phyloP scores from a whole-genome alignment of 176 grass and related monocot species.

The Elaeis guineensis region DNA sequence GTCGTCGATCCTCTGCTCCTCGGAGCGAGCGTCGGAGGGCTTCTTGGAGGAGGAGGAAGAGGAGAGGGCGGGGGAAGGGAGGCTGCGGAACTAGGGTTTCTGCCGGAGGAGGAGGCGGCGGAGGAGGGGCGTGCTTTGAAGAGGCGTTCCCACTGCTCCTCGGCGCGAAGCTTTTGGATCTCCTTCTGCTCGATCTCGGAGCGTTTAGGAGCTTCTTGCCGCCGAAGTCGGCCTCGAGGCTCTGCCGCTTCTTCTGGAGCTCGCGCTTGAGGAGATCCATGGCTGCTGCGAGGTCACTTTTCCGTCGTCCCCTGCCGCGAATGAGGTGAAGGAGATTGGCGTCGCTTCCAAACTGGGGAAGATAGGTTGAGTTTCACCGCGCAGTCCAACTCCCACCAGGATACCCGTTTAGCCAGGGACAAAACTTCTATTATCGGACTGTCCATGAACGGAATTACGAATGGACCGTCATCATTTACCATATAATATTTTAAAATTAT shows the following conservation, averaged over 20 bases:
- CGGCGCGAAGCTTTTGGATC: constrained; percentile 58
- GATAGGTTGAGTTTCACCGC: no score
- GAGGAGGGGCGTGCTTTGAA: constrained; percentile 28
- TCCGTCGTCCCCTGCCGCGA: no score
- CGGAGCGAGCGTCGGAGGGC: constrained; percentile 21
- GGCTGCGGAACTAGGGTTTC: background rate
- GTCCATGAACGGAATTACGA: no score
- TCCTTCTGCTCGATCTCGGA: constrained; percentile 91
- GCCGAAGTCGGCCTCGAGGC: constrained; percentile 50
- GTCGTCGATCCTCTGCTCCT: constrained; percentile 40
- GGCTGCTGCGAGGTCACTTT: background rate
- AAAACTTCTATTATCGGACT: no score
- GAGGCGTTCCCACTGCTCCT: constrained; percentile 41
- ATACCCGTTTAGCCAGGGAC: no score
- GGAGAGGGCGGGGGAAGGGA: constrained; percentile 37
- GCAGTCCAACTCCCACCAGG: no score
- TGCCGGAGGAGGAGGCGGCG: no score
- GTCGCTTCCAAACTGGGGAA: no score
- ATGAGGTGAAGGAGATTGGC: no score
- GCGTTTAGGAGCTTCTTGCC: constrained; percentile 72
- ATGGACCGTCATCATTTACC: no score
- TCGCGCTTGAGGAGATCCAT: constrained; percentile 92
- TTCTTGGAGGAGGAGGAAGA: constrained; percentile 23
- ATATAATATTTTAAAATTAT: no score
- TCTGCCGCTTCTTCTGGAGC: constrained; percentile 69